These are phyloP conservation scores for Tetrapisispora taiwanensis DNA, from an alignment of 805 yeast genomes.

Conservation along the genomic window DNA sequence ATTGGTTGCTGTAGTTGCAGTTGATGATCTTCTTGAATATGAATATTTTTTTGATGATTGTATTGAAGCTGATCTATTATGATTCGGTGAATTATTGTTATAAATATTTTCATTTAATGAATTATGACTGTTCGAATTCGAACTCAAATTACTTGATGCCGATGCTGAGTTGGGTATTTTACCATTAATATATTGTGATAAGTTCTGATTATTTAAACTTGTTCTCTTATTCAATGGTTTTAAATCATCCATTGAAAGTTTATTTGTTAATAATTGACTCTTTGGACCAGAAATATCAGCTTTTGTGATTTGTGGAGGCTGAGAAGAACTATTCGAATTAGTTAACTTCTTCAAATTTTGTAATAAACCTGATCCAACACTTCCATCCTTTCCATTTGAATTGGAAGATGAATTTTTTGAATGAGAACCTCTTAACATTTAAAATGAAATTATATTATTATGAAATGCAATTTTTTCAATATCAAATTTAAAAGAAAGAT, in stretches of 20 bases:
- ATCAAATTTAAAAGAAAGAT: too few species aligned
- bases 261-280: constrained; percentile 6
- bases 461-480: too few species aligned
- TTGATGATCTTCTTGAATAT: constrained; percentile 7
- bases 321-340: constrained; percentile 6
- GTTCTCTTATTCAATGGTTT: constrained; percentile 23
- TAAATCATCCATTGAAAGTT: constrained; percentile 8
- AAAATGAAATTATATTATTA: too few species aligned
- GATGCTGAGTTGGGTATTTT: constrained; percentile 2
- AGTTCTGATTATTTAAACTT: constrained; percentile 21
- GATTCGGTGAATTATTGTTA: constrained; percentile 2
- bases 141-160: constrained; percentile 1
- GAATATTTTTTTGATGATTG: constrained; percentile 23
- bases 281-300: constrained; percentile 3
- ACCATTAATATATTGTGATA: constrained; percentile 22
- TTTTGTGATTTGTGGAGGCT: neutral
- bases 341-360: constrained; percentile 24
- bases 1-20: constrained; percentile 1
- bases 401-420: constrained; percentile 9
- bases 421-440: constrained; percentile 7
- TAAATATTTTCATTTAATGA: constrained; percentile 2
- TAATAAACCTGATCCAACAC: constrained; percentile 14
- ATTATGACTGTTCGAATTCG: neutral
- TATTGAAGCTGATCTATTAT: constrained; percentile 15
- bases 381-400: constrained; percentile 8